These are phyloP conservation scores for Arabidopsis suecica DNA, from an alignment of 345 rosid species.

Conservation along the genomic window DNA sequence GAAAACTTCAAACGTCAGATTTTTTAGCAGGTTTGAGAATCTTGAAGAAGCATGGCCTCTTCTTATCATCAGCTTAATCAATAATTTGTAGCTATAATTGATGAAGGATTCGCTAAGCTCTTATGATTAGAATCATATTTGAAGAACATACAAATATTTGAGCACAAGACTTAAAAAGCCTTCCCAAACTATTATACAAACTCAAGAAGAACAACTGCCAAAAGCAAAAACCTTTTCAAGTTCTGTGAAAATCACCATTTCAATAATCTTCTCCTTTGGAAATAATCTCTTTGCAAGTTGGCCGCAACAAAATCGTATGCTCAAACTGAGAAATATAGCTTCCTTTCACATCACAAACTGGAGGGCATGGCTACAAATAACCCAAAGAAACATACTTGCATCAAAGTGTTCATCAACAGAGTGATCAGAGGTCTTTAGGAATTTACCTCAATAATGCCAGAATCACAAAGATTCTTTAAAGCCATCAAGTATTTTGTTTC, in stretches of 20 bases:
- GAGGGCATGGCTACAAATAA: constrained; percentile 69
- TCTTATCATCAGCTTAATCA: no score
- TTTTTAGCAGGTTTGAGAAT: no score
- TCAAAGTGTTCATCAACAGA: neutral
- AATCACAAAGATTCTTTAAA: constrained; percentile 82
- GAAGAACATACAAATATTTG: neutral
- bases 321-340: constrained; percentile 85
- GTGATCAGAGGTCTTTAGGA: neutral
- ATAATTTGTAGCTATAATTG: no score
- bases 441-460: constrained; percentile 78
- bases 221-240: neutral
- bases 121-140: neutral
- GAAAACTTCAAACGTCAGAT: no score
- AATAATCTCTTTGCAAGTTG: constrained; percentile 89
- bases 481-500: constrained; percentile 96
- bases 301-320: constrained; percentile 83
- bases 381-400: constrained; percentile 20
- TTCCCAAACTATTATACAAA: neutral
- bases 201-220: neutral
- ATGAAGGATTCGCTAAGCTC: neutral
- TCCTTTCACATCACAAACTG: constrained; percentile 76
- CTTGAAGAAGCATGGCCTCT: no score
- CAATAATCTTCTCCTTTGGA: constrained; percentile 83
- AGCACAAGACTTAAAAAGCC: neutral
- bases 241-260: neutral